Evolutionary conservation across 495 filamentous ascomycete species (phyloP).

Genomic region (Penicillium alfredii): DNA sequence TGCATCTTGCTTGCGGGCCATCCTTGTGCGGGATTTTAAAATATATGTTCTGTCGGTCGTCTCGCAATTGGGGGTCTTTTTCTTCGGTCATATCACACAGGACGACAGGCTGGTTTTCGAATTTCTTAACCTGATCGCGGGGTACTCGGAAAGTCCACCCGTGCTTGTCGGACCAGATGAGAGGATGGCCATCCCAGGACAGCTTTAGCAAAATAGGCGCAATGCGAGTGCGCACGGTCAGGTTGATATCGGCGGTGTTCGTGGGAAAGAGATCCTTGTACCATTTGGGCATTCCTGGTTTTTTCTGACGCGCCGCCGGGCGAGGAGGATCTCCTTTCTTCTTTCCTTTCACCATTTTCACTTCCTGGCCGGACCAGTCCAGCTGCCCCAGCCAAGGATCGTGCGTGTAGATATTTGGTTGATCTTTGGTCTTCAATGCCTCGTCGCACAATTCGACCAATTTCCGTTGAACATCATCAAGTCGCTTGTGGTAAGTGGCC

Average conservation of each 20-base stretch:
- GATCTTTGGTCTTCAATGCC: slow-evolving; percentile 65
- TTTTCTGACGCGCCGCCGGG: slow-evolving; percentile 79
- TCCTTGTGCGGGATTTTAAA: slow-evolving; percentile 97
- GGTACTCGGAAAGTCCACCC: slow-evolving; percentile 90
- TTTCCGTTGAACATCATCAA: slow-evolving; percentile 67
- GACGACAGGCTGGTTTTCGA: slow-evolving; percentile 61
- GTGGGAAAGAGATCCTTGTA: slow-evolving; percentile 84
- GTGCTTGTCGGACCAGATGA: slow-evolving; percentile 87
- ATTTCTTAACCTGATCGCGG: slow-evolving; percentile 53
- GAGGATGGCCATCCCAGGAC: slow-evolving; percentile 81
- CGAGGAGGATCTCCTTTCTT: slow-evolving; percentile 73
- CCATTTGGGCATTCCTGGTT: slow-evolving; percentile 91
- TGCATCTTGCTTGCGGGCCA: slow-evolving; percentile 77
- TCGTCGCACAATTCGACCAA: slow-evolving; percentile 65
- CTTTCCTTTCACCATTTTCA: slow-evolving; percentile 87
- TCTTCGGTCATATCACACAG: slow-evolving; percentile 75
- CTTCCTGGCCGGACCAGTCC: slow-evolving; percentile 89
- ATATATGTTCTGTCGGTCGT: slow-evolving; percentile 63
- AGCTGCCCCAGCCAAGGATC: slow-evolving; percentile 92
- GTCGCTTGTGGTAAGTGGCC: slow-evolving; percentile 70
- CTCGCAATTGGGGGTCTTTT: slow-evolving; percentile 51
- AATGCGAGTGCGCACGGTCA: slow-evolving; percentile 85
- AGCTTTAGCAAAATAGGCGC: slow-evolving; percentile 80
- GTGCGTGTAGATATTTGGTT: slow-evolving; percentile 57
- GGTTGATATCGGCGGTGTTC: slow-evolving; percentile 53